Percentiles rank a stretch among this genome's conserved stretches.
Evolutionary conservation across 2,329 filamentous ascomycete genomes (phyloP).

Genomic region (Cladosporium sp.): DNA sequence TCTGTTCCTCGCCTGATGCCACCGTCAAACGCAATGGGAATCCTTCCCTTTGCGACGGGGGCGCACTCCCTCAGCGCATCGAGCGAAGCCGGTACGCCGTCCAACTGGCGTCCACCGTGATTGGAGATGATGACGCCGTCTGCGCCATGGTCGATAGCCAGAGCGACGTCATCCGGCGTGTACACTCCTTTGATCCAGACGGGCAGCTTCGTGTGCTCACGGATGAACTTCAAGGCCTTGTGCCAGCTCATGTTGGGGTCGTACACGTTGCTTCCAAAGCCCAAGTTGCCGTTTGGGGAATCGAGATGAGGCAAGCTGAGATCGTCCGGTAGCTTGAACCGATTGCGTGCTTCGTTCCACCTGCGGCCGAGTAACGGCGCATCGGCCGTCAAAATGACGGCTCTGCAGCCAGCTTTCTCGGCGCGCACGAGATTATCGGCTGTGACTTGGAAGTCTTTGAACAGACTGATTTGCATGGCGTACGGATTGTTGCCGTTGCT

Average conservation of each 20-base stretch:
- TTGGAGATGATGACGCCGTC: conserved; percentile 48
- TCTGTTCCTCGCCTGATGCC: conserved; percentile 51
- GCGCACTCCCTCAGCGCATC: conserved; percentile 35
- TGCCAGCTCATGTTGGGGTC: conserved; percentile 43
- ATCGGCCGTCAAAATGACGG: not conserved
- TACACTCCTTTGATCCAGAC: conserved; percentile 45
- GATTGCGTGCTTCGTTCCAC: not conserved
- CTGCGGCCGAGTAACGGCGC: not conserved
- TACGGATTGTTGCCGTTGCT: conserved; percentile 40
- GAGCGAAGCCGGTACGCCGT: conserved; percentile 47
- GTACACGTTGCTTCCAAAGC: conserved; percentile 18
- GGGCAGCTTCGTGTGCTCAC: conserved; percentile 40
- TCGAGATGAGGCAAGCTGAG: not conserved
- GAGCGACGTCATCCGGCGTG: conserved; percentile 39
- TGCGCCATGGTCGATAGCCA: conserved; percentile 41
- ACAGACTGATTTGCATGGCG: conserved; percentile 53
- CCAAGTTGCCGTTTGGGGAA: not conserved
- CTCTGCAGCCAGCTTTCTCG: not conserved
- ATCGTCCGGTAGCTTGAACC: not conserved
- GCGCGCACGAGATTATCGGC: conserved; percentile 30
- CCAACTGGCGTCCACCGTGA: conserved; percentile 27
- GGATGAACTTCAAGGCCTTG: conserved; percentile 38
- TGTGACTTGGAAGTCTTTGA: conserved; percentile 51
- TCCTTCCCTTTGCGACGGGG: conserved; percentile 39
- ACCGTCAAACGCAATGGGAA: conserved; percentile 57